Base-by-base conservation (phyloP, 1,284 basidiomycete genomes). In the Ganoderma lingzhi region DNA sequence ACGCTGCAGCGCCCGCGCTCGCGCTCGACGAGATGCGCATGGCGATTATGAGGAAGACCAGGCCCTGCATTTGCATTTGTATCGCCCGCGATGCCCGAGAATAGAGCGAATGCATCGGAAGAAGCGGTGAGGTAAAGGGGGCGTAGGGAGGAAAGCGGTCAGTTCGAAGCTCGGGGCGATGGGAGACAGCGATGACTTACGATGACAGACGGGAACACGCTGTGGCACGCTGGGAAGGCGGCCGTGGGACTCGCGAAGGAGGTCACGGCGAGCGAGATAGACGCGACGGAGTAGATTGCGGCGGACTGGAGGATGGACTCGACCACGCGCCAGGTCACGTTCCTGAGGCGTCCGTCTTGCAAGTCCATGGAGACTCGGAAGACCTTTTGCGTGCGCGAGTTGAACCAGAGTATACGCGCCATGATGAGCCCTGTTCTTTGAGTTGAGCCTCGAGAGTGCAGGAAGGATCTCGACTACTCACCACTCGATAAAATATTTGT, bases 221-320 rank as follows among this genome's bases (percentile, higher is more conserved):
- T 70, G 32, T 71, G 65, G 55, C 60, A 45, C 71, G 71, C 66
- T 71, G 72, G 28, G 70, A 56, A 56, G 30, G 55, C 55, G 15
- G 23, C 67, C 62, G 71, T 73, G 2, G 70, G 69, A 53, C 70
- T 66, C 2, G 70, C 41, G 55, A 71, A 65, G 64, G 69, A 73
- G 37, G 70, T 71, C 41, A 63, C 70, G 35, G 71, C 63, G n/a
- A 73, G 64, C 9, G 70, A 71, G 19, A 69, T 63, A 19, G 71
- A 70, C 39, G 72, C 72, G 15, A 70, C 70, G 2, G 72, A 73
- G 66, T 73, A 73, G 32, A 73, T 70, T 2, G 72, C 72, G 1
- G 72, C 72, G 28, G 72, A 73, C 56, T 73, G 72, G 37, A 73
- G 63, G 62, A 73, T 68, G 9, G 72, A 71, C 68, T 73, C 72